Evolutionary conservation across 2,329 filamentous ascomycete species (phyloP).

Genomic region (Nemania sp.): DNA sequence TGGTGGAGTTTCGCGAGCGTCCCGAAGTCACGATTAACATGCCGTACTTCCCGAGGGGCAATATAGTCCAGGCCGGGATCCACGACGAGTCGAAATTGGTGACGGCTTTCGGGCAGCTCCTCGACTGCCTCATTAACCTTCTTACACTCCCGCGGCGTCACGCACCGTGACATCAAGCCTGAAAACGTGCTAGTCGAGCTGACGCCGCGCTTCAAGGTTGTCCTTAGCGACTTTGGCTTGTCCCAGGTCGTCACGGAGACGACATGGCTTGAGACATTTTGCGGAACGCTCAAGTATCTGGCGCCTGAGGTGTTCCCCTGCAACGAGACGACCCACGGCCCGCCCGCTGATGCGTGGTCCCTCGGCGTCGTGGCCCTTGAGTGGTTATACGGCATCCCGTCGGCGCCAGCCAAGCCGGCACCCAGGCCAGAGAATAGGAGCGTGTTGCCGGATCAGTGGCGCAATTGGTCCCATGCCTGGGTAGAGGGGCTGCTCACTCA

Average conservation of each 20-base stretch:
- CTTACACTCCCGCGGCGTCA: neutral
- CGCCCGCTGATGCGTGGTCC: neutral
- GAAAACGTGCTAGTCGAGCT: neutral
- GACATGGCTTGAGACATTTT: neutral
- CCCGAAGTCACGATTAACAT: neutral
- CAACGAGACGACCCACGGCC: neutral
- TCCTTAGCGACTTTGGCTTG: neutral
- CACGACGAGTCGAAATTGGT: neutral
- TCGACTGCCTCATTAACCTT: neutral
- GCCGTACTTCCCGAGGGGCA: neutral
- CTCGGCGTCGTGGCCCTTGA: neutral
- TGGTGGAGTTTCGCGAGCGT: no score
- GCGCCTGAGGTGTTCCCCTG: neutral
- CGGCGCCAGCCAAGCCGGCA: neutral
- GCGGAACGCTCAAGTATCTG: neutral
- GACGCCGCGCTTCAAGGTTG: neutral
- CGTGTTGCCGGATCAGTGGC: neutral
- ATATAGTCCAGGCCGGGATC: neutral
- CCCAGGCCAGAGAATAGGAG: neutral
- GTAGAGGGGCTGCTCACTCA: neutral
- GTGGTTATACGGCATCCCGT: neutral
- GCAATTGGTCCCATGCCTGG: neutral
- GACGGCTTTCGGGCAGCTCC: neutral
- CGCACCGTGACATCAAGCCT: neutral
- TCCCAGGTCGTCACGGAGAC: neutral